Percentiles rank a stretch among this genome's conserved stretches.
Evolutionary conservation across 306 rosid species (phyloP).

Genomic region (Astragalus glycyphyllos): DNA sequence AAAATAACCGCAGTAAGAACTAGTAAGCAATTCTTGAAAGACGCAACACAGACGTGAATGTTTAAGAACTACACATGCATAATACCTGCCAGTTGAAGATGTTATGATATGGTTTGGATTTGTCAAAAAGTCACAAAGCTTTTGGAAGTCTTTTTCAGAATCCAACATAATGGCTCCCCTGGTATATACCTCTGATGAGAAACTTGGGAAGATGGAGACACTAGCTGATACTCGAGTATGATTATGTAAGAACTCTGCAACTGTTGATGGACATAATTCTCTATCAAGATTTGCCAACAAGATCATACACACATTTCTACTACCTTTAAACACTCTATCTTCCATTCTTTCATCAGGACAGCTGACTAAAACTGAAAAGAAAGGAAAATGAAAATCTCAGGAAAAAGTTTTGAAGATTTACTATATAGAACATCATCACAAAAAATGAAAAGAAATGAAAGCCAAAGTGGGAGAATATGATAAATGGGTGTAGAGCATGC

Average conservation of each 20-base stretch:
- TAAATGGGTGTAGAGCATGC: slow-evolving; percentile 2
- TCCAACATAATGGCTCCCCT: slow-evolving; percentile 59
- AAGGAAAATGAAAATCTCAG: slow-evolving; percentile 5
- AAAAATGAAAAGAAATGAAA: slow-evolving; percentile 22
- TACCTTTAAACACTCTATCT: slow-evolving; percentile 63
- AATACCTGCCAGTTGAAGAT: slow-evolving; percentile 78
- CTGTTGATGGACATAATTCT: slow-evolving; percentile 47
- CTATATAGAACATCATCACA: not conserved
- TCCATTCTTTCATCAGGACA: slow-evolving; percentile 39
- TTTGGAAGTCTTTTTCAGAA: slow-evolving; percentile 49
- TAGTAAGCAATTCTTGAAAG: not conserved
- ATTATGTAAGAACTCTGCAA: slow-evolving; percentile 57
- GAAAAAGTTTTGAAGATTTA: slow-evolving; percentile 1
- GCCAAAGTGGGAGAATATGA: not conserved
- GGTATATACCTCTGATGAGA: slow-evolving; percentile 49
- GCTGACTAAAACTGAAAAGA: slow-evolving; percentile 25
- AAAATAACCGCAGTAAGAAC: not conserved
- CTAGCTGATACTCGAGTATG: slow-evolving; percentile 55
- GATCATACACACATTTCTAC: slow-evolving; percentile 49
- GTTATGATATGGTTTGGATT: slow-evolving; percentile 57
- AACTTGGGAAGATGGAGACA: slow-evolving; percentile 59
- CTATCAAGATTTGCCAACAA: slow-evolving; percentile 74
- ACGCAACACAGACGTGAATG: slow-evolving; percentile 1
- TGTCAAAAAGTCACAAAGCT: slow-evolving; percentile 58
- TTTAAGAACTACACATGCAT: slow-evolving; percentile 7